Evolutionary conservation across 495 filamentous ascomycete genomes (phyloP).

Genomic region (Penicillium antarcticum): DNA sequence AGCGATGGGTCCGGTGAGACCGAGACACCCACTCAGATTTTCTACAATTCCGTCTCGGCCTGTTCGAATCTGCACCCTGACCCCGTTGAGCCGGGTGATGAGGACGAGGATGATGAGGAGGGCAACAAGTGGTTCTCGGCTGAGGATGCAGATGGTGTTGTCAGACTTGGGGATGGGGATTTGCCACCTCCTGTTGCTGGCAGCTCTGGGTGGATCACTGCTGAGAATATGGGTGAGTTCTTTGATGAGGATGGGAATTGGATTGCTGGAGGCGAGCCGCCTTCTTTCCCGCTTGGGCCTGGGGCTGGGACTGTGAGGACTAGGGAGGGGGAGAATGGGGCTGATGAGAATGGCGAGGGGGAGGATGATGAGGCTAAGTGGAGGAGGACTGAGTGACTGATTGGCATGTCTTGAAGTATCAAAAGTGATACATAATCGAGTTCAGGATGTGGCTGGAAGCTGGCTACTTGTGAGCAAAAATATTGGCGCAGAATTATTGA

Average conservation of each 20-base stretch:
- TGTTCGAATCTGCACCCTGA: conserved; percentile 93
- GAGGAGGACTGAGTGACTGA: conserved; percentile 58
- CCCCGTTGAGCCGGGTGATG: conserved; percentile 43
- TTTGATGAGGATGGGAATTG: conserved; percentile 65
- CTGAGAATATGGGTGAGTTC: conserved; percentile 86
- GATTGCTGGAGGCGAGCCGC: conserved; percentile 41
- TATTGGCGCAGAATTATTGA: background rate
- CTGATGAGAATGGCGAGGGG: conserved; percentile 25
- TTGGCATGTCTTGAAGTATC: too few species aligned
- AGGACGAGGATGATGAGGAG: conserved; percentile 44
- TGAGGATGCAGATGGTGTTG: conserved; percentile 35
- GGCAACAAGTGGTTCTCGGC: conserved; percentile 20
- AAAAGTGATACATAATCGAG: background rate
- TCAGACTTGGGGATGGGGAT: conserved; percentile 45
- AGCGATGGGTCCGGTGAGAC: conserved; percentile 27
- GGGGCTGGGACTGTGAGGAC: conserved; percentile 55
- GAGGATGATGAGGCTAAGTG: conserved; percentile 56
- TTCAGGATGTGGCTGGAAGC: background rate
- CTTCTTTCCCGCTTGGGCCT: conserved; percentile 44
- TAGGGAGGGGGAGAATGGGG: conserved; percentile 40
- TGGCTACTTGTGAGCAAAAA: background rate
- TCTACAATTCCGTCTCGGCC: conserved; percentile 77
- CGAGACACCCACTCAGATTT: conserved; percentile 44
- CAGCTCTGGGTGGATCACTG: conserved; percentile 92
- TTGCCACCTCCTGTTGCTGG: conserved; percentile 77